Base-by-base conservation (phyloP, 2,329 filamentous ascomycete genomes). In the Botrytis fragariae region DNA sequence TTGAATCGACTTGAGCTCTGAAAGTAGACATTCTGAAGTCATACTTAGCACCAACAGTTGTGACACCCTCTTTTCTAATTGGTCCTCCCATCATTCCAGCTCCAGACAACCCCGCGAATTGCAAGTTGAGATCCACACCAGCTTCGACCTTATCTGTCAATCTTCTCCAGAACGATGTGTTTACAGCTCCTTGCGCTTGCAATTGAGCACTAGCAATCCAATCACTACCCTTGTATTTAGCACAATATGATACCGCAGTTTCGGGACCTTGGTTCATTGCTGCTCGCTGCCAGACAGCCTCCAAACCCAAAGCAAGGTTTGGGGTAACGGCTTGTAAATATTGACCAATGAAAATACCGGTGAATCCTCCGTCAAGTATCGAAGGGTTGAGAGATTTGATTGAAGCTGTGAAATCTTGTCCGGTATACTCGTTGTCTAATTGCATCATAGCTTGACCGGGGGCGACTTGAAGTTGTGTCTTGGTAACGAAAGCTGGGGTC, bases 381-480 rank as follows among this genome's bases (percentile, higher is more conserved):
- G 94, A 98, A n/a, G 96, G 96, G 86, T 98, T 98, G 81, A 98
- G 89, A 81, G 94, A 91, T 87, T 98, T 99, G 79, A 99, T 81
- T 60, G 93, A 95, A 37, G 94, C 94, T 62, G 93, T 95, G 85
- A 99, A 99, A 84, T 99, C 96, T 80, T 89, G 86, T 81, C 96
- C 96, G 35, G 90, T 93, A 85, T 98, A 98, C 85, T 99, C 96
- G 83, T 97, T 94, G 83, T 99, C 96, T 82, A 98, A 88, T 81
- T 97, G 94, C 75, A 96, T 87, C 89, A 98, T 95, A 80, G 95
- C 92, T 76, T 89, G 89, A 77, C 90, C 91, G 69, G 92, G 90
- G 77, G 93, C 90, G 79, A 98, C 91, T 84, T 97, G 94, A 77
- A 96, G 89, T 80, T 94, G 92, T 74, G 93, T 90, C 87, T 98